These are phyloP conservation scores for Mucor saturninus DNA, from an alignment of 371 early-diverging fungal species.

Conservation along the genomic window DNA sequence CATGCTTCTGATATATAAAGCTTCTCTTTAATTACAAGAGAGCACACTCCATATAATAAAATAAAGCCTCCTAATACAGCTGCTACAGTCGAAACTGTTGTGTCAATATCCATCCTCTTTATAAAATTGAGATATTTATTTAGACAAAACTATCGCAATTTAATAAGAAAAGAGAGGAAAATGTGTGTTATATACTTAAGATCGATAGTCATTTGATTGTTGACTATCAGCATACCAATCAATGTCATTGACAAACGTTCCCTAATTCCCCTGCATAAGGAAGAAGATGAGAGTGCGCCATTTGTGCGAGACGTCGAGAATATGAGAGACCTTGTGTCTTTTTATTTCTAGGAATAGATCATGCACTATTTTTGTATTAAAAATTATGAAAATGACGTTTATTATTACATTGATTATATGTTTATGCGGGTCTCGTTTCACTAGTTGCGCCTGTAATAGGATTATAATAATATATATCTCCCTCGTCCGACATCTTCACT, in stretches of 20 bases:
- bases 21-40: slow-evolving; percentile 86
- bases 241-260: not conserved
- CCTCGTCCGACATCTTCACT: not conserved
- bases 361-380: not conserved
- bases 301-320: not conserved
- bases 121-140: not conserved
- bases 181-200: slow-evolving; percentile 12
- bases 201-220: slow-evolving; percentile 16
- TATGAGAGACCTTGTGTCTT: not conserved
- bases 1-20: slow-evolving; percentile 90
- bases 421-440: not conserved
- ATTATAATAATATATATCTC: not conserved
- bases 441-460: not conserved
- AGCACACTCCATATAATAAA: slow-evolving; percentile 82
- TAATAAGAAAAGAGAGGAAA: slow-evolving; percentile 11
- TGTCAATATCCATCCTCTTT: not conserved
- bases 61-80: slow-evolving; percentile 83
- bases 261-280: not conserved
- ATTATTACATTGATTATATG: too few relatives aligned
- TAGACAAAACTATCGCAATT: not conserved
- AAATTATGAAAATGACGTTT: too few relatives aligned
- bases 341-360: not conserved
- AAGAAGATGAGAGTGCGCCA: not conserved
- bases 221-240: slow-evolving; percentile 14
- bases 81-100: slow-evolving; percentile 28